These are phyloP conservation scores for Dianthus caryophyllus DNA, from an alignment of 148 eudicot species.

Conservation along the genomic window DNA sequence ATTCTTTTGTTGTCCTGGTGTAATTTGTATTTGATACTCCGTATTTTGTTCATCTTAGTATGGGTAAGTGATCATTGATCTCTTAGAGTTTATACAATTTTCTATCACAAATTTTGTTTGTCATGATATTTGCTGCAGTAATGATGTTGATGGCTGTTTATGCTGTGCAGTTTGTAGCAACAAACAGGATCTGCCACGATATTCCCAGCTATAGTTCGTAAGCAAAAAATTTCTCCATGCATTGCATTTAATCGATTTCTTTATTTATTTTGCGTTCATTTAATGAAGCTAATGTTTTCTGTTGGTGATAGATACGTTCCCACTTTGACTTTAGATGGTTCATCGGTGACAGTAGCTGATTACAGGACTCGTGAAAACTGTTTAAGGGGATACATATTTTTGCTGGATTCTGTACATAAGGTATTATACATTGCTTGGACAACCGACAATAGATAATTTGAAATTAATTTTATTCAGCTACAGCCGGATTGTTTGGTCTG, in stretches of 20 bases:
- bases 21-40: neutral
- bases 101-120: neutral
- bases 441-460: neutral
- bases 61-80: neutral
- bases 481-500: neutral
- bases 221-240: conserved; percentile 26
- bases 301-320: conserved; percentile 61
- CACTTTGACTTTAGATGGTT: conserved; percentile 62
- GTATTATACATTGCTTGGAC: conserved; percentile 30
- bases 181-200: conserved; percentile 50
- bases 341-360: conserved; percentile 61
- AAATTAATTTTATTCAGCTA: neutral
- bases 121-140: neutral
- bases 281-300: neutral
- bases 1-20: neutral
- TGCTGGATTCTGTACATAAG: conserved; percentile 57
- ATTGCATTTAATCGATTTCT: neutral
- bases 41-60: neutral
- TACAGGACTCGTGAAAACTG: conserved; percentile 67
- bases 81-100: neutral
- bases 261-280: neutral
- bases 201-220: conserved; percentile 69
- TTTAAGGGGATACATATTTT: conserved; percentile 65
- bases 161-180: conserved; percentile 45
- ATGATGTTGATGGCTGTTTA: conserved; percentile 13